These are phyloP conservation scores for Daldinia sp. DNA, from an alignment of 2,329 filamentous ascomycete species.

Conservation along the genomic window DNA sequence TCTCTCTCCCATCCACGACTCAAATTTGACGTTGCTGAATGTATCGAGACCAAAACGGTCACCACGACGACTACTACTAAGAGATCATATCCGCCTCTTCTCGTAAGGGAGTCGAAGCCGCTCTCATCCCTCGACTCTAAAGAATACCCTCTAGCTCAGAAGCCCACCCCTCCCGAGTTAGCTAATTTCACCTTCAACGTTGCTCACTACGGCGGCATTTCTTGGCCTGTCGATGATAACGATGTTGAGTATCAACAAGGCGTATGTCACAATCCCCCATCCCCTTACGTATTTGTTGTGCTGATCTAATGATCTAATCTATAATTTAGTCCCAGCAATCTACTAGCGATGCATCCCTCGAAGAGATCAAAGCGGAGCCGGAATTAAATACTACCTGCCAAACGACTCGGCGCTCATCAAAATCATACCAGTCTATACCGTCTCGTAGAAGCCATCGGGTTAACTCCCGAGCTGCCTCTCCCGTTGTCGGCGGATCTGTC, in stretches of 20 bases:
- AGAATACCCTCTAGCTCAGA: slow-evolving; percentile 87
- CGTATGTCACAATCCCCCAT: slow-evolving; percentile 39
- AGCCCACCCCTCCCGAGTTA: slow-evolving; percentile 83
- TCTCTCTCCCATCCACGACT: slow-evolving; percentile 55
- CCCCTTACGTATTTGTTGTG: slow-evolving; percentile 3
- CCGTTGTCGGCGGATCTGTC: slow-evolving; percentile 47
- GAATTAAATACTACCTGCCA: slow-evolving; percentile 52
- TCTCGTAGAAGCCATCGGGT: slow-evolving; percentile 53
- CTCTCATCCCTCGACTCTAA: slow-evolving; percentile 83
- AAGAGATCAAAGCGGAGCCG: slow-evolving; percentile 50
- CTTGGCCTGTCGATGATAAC: slow-evolving; percentile 50
- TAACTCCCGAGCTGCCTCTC: slow-evolving; percentile 52
- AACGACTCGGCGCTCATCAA: slow-evolving; percentile 44
- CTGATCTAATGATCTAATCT: slow-evolving; percentile 34
- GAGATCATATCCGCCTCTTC: slow-evolving; percentile 84
- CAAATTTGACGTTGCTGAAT: slow-evolving; percentile 72
- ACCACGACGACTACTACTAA: slow-evolving; percentile 95
- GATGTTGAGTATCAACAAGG: slow-evolving; percentile 43
- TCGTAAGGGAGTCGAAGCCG: slow-evolving; percentile 78
- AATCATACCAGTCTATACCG: slow-evolving; percentile 45
- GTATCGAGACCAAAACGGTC: slow-evolving; percentile 77
- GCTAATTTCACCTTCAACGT: slow-evolving; percentile 80
- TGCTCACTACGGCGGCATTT: slow-evolving; percentile 68
- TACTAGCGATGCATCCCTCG: slow-evolving; percentile 43
- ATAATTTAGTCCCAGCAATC: slow-evolving; percentile 47